phyloP scores from a whole-genome alignment of 2,329 filamentous ascomycete genomes.

The Ophiocordyceps camponoti-rufipedis region DNA sequence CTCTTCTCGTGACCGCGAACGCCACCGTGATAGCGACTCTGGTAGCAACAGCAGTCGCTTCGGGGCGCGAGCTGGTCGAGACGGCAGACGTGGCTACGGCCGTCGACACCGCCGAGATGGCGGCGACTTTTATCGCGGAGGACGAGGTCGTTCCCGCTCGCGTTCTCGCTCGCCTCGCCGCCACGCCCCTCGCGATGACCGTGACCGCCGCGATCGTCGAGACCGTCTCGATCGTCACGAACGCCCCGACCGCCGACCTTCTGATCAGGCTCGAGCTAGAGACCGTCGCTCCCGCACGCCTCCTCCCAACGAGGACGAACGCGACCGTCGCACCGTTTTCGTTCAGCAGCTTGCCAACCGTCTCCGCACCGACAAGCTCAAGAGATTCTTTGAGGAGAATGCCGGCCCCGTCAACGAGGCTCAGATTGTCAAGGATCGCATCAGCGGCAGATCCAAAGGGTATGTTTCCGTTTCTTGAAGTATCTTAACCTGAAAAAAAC shows the following conservation, averaged over 20 bases:
- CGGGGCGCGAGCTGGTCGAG: conserved; percentile 53
- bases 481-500: not conserved
- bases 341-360: conserved; percentile 95
- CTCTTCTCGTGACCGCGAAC: conserved; percentile 33
- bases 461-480: conserved; percentile 25
- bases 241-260: conserved; percentile 30
- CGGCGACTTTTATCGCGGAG: conserved; percentile 42
- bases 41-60: conserved; percentile 68
- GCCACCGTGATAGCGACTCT: conserved; percentile 50
- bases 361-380: conserved; percentile 78
- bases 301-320: conserved; percentile 81
- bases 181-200: conserved; percentile 37
- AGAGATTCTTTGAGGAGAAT: conserved; percentile 90
- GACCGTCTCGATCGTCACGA: conserved; percentile 27
- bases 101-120: conserved; percentile 57
- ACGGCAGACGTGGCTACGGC: conserved; percentile 50
- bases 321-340: conserved; percentile 91
- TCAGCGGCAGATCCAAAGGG: conserved; percentile 96
- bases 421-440: conserved; percentile 95
- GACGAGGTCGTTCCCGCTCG: conserved; percentile 39
- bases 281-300: conserved; percentile 36
- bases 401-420: conserved; percentile 90
- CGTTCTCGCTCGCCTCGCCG: conserved; percentile 55
- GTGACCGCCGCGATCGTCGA: conserved; percentile 20
- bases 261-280: conserved; percentile 34